Conservation (phyloP, 768 basidiomycete genomes). For the Cystobasidiopsis lactophilus region DNA sequence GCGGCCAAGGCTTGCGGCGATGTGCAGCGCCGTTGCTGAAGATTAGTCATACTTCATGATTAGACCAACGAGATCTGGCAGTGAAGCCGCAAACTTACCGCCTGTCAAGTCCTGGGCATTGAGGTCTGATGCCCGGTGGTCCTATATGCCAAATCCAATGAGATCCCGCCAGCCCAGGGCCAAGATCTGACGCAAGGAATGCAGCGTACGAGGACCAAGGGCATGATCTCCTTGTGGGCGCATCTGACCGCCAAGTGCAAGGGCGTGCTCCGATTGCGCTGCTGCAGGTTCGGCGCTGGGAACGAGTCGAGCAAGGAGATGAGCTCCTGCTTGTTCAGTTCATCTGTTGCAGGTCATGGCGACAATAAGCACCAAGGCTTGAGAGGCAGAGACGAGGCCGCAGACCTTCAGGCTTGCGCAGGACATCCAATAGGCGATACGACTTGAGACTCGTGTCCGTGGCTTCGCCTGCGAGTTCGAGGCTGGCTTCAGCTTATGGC, state of each 20-base stretch:
- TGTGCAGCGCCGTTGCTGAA: conserved; percentile 49
- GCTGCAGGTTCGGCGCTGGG: conserved; percentile 39
- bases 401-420: conserved; percentile 3
- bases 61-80: too few relatives aligned
- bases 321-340: not conserved
- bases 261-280: conserved; percentile 23
- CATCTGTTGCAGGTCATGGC: not conserved
- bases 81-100: too few relatives aligned
- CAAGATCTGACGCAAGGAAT: too few relatives aligned
- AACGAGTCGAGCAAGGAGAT: conserved; percentile 36
- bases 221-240: conserved; percentile 8
- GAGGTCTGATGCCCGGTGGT: conserved; percentile 7
- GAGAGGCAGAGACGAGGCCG: conserved; percentile 17
- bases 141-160: conserved; percentile 4
- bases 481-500: not conserved
- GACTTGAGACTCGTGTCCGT: not conserved
- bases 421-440: not conserved
- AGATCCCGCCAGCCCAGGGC: conserved; percentile 9
- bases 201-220: too few relatives aligned
- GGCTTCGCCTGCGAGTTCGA: not conserved
- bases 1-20: conserved; percentile 51
- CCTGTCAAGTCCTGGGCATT: conserved; percentile 32
- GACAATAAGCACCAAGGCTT: too few relatives aligned
- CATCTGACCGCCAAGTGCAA: conserved; percentile 15
- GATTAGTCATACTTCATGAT: too few relatives aligned